A percentile compares a stretch with the other conserved stretches of the same genome.
phyloP scores from a whole-genome alignment of 805 yeast genomes.

The Cyberlindnera samutprakarnensis region DNA sequence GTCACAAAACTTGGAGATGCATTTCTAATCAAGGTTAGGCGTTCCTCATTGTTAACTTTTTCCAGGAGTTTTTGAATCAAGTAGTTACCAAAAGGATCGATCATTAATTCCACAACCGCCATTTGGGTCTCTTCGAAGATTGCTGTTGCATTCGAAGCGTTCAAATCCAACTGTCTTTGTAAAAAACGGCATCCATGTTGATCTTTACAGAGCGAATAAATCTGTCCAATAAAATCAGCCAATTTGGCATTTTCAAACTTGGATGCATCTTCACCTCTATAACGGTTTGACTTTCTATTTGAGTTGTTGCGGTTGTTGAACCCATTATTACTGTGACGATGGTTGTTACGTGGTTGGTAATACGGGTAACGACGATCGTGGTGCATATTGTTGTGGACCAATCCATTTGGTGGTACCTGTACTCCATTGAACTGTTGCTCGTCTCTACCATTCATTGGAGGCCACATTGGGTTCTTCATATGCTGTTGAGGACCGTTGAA shows the following conservation, averaged over 20 bases:
- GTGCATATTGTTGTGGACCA: conserved; percentile 8
- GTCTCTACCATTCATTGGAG: conserved; percentile 14
- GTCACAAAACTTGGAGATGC: conserved; percentile 69
- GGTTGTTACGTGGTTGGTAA: conserved; percentile 10
- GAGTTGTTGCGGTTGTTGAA: conserved; percentile 9
- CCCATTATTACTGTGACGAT: conserved; percentile 7
- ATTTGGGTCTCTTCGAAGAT: conserved; percentile 76
- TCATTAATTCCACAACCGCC: conserved; percentile 82
- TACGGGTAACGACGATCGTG: conserved; percentile 15
- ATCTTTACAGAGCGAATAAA: conserved; percentile 80
- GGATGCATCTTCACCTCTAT: conserved; percentile 53
- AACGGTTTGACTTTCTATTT: conserved; percentile 14
- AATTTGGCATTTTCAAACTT: conserved; percentile 60
- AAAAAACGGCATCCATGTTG: conserved; percentile 95
- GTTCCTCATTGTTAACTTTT: conserved; percentile 59
- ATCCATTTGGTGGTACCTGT: conserved; percentile 7
- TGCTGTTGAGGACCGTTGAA: conserved; percentile 11
- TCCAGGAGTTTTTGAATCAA: conserved; percentile 86
- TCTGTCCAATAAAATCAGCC: conserved; percentile 63
- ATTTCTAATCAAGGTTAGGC: conserved; percentile 58
- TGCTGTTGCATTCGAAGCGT: conserved; percentile 55
- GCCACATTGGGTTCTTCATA: conserved; percentile 19
- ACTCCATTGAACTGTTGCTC: conserved; percentile 6
- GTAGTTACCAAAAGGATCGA: conserved; percentile 96
- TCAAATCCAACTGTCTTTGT: conserved; percentile 75